A percentile compares a stretch with the other conserved stretches of the same genome.
These are phyloP conservation scores for Dysphania ambrosioides DNA, from an alignment of 148 eudicot genomes.

Conservation along the genomic window DNA sequence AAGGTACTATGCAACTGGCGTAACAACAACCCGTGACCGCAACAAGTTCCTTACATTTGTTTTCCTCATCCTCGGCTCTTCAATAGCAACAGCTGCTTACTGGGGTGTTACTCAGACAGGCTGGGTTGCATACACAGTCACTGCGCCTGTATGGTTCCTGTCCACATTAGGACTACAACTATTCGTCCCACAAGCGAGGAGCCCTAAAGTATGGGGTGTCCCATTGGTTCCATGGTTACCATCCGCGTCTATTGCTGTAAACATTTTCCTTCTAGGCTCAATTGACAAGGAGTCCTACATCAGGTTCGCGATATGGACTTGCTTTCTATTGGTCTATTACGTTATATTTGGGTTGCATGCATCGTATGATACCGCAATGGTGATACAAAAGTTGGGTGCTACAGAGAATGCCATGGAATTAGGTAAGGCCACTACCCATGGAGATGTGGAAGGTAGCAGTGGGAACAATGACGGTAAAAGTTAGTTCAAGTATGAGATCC, in stretches of 20 bases:
- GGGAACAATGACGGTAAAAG: neutral
- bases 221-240: conserved; percentile 75
- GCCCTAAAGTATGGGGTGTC: conserved; percentile 53
- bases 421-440: conserved; percentile 7
- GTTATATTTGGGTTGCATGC: conserved; percentile 52
- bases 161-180: conserved; percentile 36
- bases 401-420: conserved; percentile 12
- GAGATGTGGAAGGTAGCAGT: neutral
- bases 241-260: conserved; percentile 44
- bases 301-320: conserved; percentile 41
- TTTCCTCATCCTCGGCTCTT: conserved; percentile 36
- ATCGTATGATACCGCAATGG: conserved; percentile 55
- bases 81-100: conserved; percentile 33
- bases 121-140: conserved; percentile 41
- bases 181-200: conserved; percentile 40
- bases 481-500: neutral
- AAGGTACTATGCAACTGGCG: conserved; percentile 44
- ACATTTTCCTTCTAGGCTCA: conserved; percentile 50
- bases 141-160: conserved; percentile 43
- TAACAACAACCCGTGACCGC: conserved; percentile 35
- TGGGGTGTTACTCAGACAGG: conserved; percentile 40
- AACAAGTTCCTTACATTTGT: conserved; percentile 45
- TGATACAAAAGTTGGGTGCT: neutral
- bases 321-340: conserved; percentile 34
- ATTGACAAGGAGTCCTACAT: conserved; percentile 45